Conservation (phyloP, 352 stramenopile species). For the Phytophthora sp. region DNA sequence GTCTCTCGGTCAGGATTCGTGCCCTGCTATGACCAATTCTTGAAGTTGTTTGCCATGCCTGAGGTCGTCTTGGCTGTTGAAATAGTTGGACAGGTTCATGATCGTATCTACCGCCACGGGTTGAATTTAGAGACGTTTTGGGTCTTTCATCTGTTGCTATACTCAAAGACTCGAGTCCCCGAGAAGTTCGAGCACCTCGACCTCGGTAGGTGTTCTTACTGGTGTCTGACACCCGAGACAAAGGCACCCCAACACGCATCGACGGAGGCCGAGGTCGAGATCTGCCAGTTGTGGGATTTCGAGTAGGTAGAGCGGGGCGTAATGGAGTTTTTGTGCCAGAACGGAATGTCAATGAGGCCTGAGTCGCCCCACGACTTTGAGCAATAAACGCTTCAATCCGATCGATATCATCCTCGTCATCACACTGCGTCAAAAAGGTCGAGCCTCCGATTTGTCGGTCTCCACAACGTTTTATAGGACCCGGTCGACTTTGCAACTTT, state of each 20-base stretch:
- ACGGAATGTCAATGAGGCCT: constrained; percentile 24
- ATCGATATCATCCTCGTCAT: constrained; percentile 44
- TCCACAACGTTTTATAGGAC: neutral
- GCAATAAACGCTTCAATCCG: constrained; percentile 26
- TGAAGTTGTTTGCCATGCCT: constrained; percentile 10
- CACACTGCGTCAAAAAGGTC: constrained; percentile 54
- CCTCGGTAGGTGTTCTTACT: constrained; percentile 2
- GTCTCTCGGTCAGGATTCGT: neutral
- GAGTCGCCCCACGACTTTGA: constrained; percentile 17
- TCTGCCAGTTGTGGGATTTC: constrained; percentile 2
- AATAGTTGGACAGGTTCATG: neutral
- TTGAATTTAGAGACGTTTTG: neutral
- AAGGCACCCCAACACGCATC: neutral
- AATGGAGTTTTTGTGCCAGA: constrained; percentile 5
- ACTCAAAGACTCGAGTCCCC: neutral
- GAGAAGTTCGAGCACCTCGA: neutral
- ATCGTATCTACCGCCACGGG: neutral
- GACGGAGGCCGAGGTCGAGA: constrained; percentile 17
- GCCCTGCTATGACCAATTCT: neutral
- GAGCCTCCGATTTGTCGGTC: constrained; percentile 28
- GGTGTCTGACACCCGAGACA: neutral
- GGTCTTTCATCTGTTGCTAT: constrained; percentile 4
- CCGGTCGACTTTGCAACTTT: constrained; percentile 34
- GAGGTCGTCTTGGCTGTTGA: constrained; percentile 23
- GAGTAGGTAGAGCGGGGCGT: constrained; percentile 7